phyloP scores from a whole-genome alignment of 306 rosid species.

The Ammopiptanthus mongolicus region DNA sequence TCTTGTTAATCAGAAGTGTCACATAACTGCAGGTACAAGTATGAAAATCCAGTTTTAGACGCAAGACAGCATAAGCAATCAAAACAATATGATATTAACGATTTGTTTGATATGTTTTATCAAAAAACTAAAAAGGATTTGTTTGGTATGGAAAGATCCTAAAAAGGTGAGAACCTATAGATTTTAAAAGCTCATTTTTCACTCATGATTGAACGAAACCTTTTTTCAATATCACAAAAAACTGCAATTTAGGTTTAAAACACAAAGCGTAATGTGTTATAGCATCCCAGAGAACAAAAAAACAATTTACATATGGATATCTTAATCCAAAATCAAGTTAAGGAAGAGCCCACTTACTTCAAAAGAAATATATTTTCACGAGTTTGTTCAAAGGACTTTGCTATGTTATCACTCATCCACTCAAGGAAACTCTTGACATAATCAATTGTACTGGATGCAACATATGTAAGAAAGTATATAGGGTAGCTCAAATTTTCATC shows the following conservation, averaged over 20 bases:
- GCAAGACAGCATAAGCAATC: conserved; percentile 10
- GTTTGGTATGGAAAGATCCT: background rate
- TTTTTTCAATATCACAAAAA: conserved; percentile 7
- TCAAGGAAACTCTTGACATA: conserved; percentile 89
- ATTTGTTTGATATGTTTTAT: background rate
- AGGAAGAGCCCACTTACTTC: conserved; percentile 55
- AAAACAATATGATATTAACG: background rate
- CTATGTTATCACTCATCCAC: conserved; percentile 98
- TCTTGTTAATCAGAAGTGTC: conserved; percentile 62
- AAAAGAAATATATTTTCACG: conserved; percentile 86
- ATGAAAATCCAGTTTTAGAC: conserved; percentile 33
- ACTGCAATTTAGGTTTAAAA: background rate
- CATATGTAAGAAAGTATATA: conserved; percentile 74
- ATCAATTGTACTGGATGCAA: conserved; percentile 88
- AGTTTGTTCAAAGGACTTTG: conserved; percentile 90
- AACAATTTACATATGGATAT: background rate
- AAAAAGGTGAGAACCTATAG: background rate
- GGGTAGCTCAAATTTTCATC: conserved; percentile 79
- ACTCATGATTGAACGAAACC: conserved; percentile 5
- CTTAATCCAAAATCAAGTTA: background rate
- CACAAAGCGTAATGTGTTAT: background rate
- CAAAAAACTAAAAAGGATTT: background rate
- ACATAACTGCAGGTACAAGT: conserved; percentile 56
- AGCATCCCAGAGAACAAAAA: background rate
- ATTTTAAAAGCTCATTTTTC: background rate